Base-by-base conservation (phyloP, 129 eudicot species). In the Smallanthus sonchifolius region DNA sequence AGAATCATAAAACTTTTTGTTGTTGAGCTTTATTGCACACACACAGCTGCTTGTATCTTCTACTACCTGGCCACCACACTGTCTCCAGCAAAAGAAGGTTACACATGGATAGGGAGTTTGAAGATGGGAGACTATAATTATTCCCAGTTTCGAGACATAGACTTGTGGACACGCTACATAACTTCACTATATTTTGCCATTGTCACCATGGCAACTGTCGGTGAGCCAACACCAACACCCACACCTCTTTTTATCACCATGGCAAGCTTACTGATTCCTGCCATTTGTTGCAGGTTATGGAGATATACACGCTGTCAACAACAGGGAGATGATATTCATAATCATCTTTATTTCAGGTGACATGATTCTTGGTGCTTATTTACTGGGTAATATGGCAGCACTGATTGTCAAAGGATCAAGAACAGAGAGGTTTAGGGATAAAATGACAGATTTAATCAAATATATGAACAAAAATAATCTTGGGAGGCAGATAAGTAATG, bases 331-430 rank as follows among this genome's bases (percentile, higher is more conserved):
- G 96, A 69, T 89, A 75, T 89, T 89, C 65, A 84, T 89, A n/a
- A 89, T 89, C 83, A 65, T 84, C 37, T 89, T 45, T 76, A 83
- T 89, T 37, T 89, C 96, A 7, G 82, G 88, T 37, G 96, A 89
- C 83, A 89, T 89, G 96, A 69, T 89, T 66, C 96, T 89, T 39
- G 96, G 92, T 55, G 92, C 96, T 34, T 89, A 89, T 79, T 65
- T 89, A 57, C 85, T 89, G 24, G 96, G 96, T 77, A 89, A 89
- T 77, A 89, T 89, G 92, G 81, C 96, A 4, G 96, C 96, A 71
- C 69, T 89, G 42, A 86, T 89, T 11, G 96, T 89, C n/a, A 89
- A 89, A 76, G 96, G 96, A 54, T 89, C 96, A 6, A 86, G 79
- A 69, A 89, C 96, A 5, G 89, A 89, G 55, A 86, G 87, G 70